A percentile compares a stretch with the other conserved stretches of the same genome.
Conservation (phyloP, 169 alveolate species). For the Cryptosporidium canis region DNA sequence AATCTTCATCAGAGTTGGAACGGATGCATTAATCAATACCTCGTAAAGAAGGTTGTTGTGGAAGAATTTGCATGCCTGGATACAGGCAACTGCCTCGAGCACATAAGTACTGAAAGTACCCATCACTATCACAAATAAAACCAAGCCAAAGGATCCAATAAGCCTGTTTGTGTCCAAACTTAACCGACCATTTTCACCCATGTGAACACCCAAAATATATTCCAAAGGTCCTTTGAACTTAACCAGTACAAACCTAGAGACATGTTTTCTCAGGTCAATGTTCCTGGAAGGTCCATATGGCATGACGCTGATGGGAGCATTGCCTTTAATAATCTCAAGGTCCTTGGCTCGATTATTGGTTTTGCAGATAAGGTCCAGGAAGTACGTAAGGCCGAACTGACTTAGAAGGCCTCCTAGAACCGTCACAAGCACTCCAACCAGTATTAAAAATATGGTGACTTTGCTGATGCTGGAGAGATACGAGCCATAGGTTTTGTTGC, state of each 20-base stretch:
- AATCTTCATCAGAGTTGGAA: slow-evolving; percentile 44
- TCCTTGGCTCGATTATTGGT: slow-evolving; percentile 10
- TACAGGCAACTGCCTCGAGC: slow-evolving; percentile 47
- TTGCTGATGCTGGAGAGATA: slow-evolving; percentile 39
- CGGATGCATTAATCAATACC: slow-evolving; percentile 15
- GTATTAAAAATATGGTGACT: not conserved
- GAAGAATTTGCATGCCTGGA: slow-evolving; percentile 48
- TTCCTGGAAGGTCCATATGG: slow-evolving; percentile 64
- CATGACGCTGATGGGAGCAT: slow-evolving; percentile 46
- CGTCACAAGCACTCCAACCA: slow-evolving; percentile 18
- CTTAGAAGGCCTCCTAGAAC: slow-evolving; percentile 32
- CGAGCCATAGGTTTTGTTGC: slow-evolving; percentile 14
- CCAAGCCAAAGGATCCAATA: slow-evolving; percentile 16
- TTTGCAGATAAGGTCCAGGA: slow-evolving; percentile 22
- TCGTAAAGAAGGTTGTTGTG: slow-evolving; percentile 36
- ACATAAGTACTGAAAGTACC: slow-evolving; percentile 21
- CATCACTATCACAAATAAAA: slow-evolving; percentile 14
- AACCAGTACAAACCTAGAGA: slow-evolving; percentile 35
- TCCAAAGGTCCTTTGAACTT: slow-evolving; percentile 6
- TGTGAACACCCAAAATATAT: slow-evolving; percentile 10
- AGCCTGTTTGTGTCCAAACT: slow-evolving; percentile 1
- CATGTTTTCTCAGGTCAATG: slow-evolving; percentile 48
- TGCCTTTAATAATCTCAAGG: not conserved
- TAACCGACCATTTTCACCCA: not conserved
- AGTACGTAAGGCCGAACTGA: slow-evolving; percentile 56